Evolutionary conservation across 176 grass and related monocot genomes (phyloP).

Genomic region (Ampelocalamus luodianensis): DNA sequence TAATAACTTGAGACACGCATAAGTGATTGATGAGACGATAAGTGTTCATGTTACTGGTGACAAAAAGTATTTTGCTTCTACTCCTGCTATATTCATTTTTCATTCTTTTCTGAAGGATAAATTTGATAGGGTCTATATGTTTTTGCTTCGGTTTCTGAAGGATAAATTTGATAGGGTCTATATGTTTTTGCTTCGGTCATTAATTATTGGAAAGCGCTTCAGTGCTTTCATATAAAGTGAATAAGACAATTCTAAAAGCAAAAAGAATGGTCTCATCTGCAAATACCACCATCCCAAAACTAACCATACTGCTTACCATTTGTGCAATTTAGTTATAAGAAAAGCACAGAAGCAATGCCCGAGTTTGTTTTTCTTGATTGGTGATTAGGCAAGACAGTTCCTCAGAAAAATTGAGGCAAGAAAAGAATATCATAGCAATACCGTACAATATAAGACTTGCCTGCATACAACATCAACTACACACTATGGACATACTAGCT

Average conservation of each 20-base stretch:
- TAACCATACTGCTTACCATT: background rate
- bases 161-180: conserved; percentile 27
- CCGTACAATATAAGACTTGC: background rate
- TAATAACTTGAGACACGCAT: background rate
- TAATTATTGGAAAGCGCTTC: background rate
- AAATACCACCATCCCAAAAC: background rate
- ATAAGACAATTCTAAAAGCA: background rate
- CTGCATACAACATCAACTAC: background rate
- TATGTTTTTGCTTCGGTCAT: background rate
- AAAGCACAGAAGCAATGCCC: background rate
- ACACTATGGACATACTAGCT: background rate
- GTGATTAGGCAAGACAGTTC: background rate
- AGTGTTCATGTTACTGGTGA: background rate
- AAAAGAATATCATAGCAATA: background rate
- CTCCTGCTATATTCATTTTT: background rate
- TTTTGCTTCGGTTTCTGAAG: too few relatives aligned
- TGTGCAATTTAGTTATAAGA: background rate
- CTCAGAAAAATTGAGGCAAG: background rate
- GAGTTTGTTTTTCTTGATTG: background rate
- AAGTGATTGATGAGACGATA: background rate
- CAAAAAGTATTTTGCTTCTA: background rate
- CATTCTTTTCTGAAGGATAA: background rate
- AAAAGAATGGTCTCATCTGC: background rate
- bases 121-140: conserved; percentile 30
- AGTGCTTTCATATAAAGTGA: background rate